phyloP scores from a whole-genome alignment of 2,329 filamentous ascomycete genomes.

The Seiridium cupressi region DNA sequence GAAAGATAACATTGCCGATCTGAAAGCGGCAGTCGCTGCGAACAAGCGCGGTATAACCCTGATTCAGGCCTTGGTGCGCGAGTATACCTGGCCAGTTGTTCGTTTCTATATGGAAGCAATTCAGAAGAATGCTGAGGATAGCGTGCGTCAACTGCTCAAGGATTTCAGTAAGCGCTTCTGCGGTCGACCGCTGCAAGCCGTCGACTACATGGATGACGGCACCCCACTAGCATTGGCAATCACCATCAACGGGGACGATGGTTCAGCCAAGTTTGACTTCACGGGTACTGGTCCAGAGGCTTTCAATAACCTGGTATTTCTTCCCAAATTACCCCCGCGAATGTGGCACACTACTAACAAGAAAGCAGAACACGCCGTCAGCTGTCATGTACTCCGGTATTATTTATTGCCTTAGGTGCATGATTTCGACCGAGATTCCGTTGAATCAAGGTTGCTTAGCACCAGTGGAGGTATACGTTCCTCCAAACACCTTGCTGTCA shows the following conservation, averaged over 20 bases:
- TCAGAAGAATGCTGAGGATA: conserved; percentile 35
- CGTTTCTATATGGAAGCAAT: conserved; percentile 38
- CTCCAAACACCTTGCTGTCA: conserved; percentile 26
- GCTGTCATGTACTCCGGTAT: conserved; percentile 26
- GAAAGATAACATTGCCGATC: conserved; percentile 40
- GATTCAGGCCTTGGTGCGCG: conserved; percentile 27
- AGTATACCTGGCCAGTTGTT: conserved; percentile 27
- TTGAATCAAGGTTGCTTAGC: conserved; percentile 70
- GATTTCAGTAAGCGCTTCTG: conserved; percentile 40
- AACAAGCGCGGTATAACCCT: conserved; percentile 36
- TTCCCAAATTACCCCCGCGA: neutral
- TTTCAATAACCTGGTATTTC: conserved; percentile 18
- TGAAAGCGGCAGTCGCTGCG: conserved; percentile 40
- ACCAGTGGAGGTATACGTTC: conserved; percentile 16
- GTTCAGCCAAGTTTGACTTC: conserved; percentile 62
- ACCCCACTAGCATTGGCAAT: conserved; percentile 19
- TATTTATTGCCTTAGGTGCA: conserved; percentile 44
- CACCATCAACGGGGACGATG: conserved; percentile 62
- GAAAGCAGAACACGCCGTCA: conserved; percentile 17
- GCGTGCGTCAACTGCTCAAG: conserved; percentile 28
- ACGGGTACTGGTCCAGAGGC: conserved; percentile 51
- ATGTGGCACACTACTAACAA: neutral
- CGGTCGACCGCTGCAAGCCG: conserved; percentile 53
- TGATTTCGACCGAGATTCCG: conserved; percentile 71
- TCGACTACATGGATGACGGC: conserved; percentile 72